Conservation (phyloP, 2,329 filamentous ascomycete genomes). For the Colletotrichum sansevieriae region DNA sequence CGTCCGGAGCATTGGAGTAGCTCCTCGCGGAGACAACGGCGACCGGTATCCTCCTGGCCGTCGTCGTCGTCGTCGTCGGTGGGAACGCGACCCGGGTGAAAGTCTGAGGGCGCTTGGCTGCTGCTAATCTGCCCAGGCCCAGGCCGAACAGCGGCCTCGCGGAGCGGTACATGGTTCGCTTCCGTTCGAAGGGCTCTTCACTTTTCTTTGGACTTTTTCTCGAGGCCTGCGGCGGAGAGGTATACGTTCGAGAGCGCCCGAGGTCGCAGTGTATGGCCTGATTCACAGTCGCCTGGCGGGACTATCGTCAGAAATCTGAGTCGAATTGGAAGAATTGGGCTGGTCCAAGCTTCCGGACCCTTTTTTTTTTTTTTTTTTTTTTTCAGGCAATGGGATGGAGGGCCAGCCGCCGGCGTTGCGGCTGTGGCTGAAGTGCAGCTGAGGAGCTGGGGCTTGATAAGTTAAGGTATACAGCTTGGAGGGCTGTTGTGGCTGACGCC, state of each 20-base stretch:
- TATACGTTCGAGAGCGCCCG: background rate
- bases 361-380: conserved; percentile 8
- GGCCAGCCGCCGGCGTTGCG: background rate
- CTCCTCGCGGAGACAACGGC: conserved; percentile 12
- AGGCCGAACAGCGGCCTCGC: conserved; percentile 37
- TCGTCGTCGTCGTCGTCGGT: background rate
- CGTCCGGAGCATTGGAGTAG: conserved; percentile 18
- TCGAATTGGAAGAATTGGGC: conserved; percentile 24
- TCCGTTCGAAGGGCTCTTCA: background rate
- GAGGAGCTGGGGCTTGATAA: background rate
- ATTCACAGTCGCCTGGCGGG: background rate
- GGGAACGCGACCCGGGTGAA: conserved; percentile 8
- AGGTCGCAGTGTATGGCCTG: background rate
- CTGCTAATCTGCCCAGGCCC: conserved; percentile 20
- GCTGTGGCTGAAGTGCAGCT: background rate
- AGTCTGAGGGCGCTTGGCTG: conserved; percentile 15
- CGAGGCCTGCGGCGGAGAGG: too few relatives aligned
- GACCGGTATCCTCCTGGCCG: conserved; percentile 29
- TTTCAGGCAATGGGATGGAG: background rate
- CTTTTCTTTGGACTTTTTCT: too few relatives aligned
- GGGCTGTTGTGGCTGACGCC: background rate
- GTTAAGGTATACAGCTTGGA: background rate
- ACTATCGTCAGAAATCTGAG: conserved; percentile 18
- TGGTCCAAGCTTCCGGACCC: conserved; percentile 36
- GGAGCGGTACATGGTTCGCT: conserved; percentile 28